Evolutionary conservation across 179 eudicot species (phyloP).

Genomic region (Silene vulgaris): DNA sequence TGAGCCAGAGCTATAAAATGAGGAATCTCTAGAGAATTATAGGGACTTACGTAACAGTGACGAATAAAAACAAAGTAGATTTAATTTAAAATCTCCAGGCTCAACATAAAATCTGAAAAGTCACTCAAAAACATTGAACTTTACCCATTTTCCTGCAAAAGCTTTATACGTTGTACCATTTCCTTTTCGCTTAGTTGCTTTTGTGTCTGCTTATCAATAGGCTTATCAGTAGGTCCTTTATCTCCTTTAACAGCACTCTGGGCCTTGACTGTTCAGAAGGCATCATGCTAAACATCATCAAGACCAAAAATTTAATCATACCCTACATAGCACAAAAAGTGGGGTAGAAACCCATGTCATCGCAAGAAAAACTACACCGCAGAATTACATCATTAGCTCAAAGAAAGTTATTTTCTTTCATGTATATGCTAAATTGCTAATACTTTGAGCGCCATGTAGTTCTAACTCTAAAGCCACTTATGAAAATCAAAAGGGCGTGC

Average conservation of each 20-base stretch:
- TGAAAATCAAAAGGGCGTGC: neutral
- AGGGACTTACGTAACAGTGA: no score
- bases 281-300: slow-evolving; percentile 32
- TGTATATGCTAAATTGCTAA: neutral
- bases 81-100: neutral
- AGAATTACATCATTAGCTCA: neutral
- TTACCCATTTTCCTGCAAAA: slow-evolving; percentile 72
- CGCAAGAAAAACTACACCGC: slow-evolving; percentile 9
- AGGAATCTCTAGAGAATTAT: no score
- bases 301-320: slow-evolving; percentile 30
- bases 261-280: slow-evolving; percentile 59
- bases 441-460: neutral
- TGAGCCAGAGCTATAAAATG: no score
- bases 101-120: slow-evolving; percentile 8
- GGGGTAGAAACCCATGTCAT: slow-evolving; percentile 22
- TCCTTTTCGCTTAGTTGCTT: slow-evolving; percentile 62
- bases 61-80: neutral
- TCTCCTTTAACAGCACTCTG: slow-evolving; percentile 35
- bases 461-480: neutral
- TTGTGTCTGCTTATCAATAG: slow-evolving; percentile 22
- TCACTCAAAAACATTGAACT: neutral
- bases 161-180: slow-evolving; percentile 61
- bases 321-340: slow-evolving; percentile 21
- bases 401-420: slow-evolving; percentile 1
- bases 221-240: slow-evolving; percentile 35